Conservation (phyloP, 2,329 filamentous ascomycete species). For the Fusarium pininemorale region DNA sequence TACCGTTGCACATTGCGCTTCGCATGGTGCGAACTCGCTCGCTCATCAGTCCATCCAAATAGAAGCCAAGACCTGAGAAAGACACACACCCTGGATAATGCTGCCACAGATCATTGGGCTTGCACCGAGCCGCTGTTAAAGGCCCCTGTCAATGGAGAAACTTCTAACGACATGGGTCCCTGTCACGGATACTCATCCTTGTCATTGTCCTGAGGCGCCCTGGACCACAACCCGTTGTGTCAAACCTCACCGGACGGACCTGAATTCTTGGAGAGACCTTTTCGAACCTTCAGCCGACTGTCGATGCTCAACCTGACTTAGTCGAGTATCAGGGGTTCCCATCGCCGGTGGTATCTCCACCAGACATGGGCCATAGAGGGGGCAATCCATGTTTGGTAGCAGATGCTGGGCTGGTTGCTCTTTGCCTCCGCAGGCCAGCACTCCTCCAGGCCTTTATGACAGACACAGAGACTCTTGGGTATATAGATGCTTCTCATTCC, state of each 20-base stretch:
- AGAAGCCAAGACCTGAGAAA: constrained; percentile 26
- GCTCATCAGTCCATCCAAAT: constrained; percentile 37
- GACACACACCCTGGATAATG: constrained; percentile 20
- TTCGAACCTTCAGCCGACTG: constrained; percentile 21
- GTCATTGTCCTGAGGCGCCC: constrained; percentile 35
- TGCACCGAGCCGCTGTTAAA: constrained; percentile 26
- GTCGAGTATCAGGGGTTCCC: constrained; percentile 23
- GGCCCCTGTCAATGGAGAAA: constrained; percentile 23
- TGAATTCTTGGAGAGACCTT: constrained; percentile 28
- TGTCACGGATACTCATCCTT: constrained; percentile 11
- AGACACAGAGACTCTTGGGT: constrained; percentile 28
- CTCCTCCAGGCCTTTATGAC: background rate
- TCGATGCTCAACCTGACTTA: constrained; percentile 18
- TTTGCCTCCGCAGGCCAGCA: constrained; percentile 23
- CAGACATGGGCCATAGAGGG: constrained; percentile 24
- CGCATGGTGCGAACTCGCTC: constrained; percentile 30
- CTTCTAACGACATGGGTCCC: constrained; percentile 15
- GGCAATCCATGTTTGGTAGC: constrained; percentile 24
- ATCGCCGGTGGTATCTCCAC: constrained; percentile 35
- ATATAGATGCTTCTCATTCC: constrained; percentile 43
- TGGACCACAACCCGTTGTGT: constrained; percentile 28
- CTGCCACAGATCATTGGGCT: constrained; percentile 27
- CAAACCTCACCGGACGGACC: constrained; percentile 38
- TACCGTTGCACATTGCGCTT: constrained; percentile 25
- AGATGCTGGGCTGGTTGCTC: constrained; percentile 36